Percentiles rank a stretch among this genome's conserved stretches.
These are phyloP conservation scores for Oenanthe sinensis DNA, from an alignment of 129 eudicot genomes.

Conservation along the genomic window DNA sequence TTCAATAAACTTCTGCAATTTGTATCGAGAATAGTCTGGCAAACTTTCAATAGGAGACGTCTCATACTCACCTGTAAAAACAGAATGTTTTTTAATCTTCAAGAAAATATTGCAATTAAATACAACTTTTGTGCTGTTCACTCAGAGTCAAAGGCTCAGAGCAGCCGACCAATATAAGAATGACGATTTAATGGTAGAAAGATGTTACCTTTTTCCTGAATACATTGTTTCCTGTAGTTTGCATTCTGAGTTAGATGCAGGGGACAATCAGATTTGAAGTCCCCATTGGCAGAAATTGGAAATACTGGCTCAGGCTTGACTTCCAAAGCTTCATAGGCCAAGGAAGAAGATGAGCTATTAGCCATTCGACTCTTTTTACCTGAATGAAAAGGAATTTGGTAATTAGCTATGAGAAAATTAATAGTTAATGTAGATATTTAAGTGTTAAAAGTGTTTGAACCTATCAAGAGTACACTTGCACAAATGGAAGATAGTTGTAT, in stretches of 20 bases:
- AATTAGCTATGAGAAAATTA: not conserved
- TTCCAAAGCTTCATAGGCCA: slow-evolving; percentile 6
- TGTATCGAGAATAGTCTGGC: not conserved
- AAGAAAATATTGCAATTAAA: not conserved
- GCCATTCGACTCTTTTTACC: slow-evolving; percentile 22
- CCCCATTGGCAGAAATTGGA: not conserved
- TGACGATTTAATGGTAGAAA: not conserved
- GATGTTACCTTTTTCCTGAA: not conserved
- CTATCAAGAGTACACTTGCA: not conserved
- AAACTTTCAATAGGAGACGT: not conserved
- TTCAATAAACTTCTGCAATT: not conserved
- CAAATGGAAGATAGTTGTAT: not conserved
- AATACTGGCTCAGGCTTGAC: slow-evolving; percentile 7
- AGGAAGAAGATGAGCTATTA: slow-evolving; percentile 8
- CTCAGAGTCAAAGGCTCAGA: not conserved
- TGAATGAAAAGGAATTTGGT: slow-evolving; percentile 5
- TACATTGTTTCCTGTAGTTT: not conserved
- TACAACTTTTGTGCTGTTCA: not conserved
- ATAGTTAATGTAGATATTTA: not conserved
- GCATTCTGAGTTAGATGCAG: not conserved
- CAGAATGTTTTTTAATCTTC: slow-evolving; percentile 14
- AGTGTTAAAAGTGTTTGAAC: not conserved
- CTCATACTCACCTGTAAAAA: not conserved
- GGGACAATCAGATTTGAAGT: not conserved
- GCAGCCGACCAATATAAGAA: not conserved